Evolutionary conservation across 176 grass and related monocot species (phyloP), one percentile per base, ranked within the genome.

Genomic region (Bonia amplexicaulis): DNA sequence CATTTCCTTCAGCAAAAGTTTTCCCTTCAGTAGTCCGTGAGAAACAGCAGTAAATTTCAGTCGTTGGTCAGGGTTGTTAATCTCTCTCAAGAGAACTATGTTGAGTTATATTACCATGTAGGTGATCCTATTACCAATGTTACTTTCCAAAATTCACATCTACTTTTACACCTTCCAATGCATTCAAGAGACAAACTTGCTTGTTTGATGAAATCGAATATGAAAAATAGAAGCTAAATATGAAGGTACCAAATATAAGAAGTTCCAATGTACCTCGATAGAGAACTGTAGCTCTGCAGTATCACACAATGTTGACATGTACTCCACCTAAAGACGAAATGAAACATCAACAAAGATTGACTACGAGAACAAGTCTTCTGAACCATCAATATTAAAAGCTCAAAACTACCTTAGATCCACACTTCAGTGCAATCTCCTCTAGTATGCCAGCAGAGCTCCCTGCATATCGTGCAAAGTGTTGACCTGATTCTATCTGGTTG

Each of bases 351-450:
- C 12, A 10, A 77, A 69, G 51, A 84, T 49, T 47, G 59, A 48
- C 44, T 77, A 86, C 48, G 14, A 29, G 63, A 81, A 67, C 26
- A 65, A 67, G 26, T 33, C 41, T 78, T 65, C 49, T 14, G 48
- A 61, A 26, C 11, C 22, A 66, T 58, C 52, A 80, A 61, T 27
- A 76, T 61, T 60, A 59, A 83, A 79, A 31, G 31, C 8, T 49
- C 44, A 42, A 66, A 67, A 87, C 14, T 88, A 99, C 93, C 96
- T 99, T 99, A 33, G 86, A 92, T 80, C 93, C 93, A 86, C 91
- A 99, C 79, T 91, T 96, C 51, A 89, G 76, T 31, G 93, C 93
- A 55, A 99, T 99, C 62, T 90, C 89, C 61, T 94, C 83, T 71
- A 99, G 76, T 80, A 90, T 87, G 73, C 88, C 88, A 46, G 61